Base-by-base conservation (phyloP, 306 rosid genomes). In the Ziziphus jujuba region DNA sequence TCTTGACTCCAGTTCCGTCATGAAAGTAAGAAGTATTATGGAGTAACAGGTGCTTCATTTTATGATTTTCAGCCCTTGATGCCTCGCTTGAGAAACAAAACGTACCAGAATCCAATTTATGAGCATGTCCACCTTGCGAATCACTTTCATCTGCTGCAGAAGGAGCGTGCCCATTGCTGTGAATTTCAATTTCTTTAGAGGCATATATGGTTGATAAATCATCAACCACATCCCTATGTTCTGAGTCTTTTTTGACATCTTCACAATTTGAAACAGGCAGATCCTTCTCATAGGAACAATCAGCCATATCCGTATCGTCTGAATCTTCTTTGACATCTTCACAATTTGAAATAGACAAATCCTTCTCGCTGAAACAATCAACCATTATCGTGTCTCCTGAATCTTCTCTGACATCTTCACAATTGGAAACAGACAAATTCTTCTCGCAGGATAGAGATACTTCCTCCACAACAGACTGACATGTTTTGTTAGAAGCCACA, bases 1-100 rank as follows among this genome's bases (percentile, higher is more conserved):
- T 75, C 72, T 61, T 57, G 40, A 52, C 63, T 79, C 81, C 86
- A 24, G 77, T 89, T 61, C 79, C 90, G 28, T 73, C 69, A 25
- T 62, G 77, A 51, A 65, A 69, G 71, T 80, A 79, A 15, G 74
- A n/a, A 52, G 56, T 63, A 2, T 51, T 28, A 24, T 45, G 59
- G 35, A 48, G 80, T 40, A 53, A 55, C 31, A 69, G 59, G 33
- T 51, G 20, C 75, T 75, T 80, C 67, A 28, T 57, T 45, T 61
- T 59, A 53, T 56, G 75, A 40, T 33, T 67, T 63, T 71, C 78
- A 47, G 69, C 78, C 4, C 76, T 69, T 47, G 80, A 63, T 53
- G 63, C 71, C 67, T 69, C 59, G 14, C 68, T 69, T 45, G 67
- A 64, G 24, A 61, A 61, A 36, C 80, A 71, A 71, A 59, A 36